A percentile compares a stretch with the other conserved stretches of the same genome.
These are phyloP conservation scores for Sphagnum magellanicum DNA, from an alignment of 228 moss, liverwort and hornwort genomes.

Conservation along the genomic window DNA sequence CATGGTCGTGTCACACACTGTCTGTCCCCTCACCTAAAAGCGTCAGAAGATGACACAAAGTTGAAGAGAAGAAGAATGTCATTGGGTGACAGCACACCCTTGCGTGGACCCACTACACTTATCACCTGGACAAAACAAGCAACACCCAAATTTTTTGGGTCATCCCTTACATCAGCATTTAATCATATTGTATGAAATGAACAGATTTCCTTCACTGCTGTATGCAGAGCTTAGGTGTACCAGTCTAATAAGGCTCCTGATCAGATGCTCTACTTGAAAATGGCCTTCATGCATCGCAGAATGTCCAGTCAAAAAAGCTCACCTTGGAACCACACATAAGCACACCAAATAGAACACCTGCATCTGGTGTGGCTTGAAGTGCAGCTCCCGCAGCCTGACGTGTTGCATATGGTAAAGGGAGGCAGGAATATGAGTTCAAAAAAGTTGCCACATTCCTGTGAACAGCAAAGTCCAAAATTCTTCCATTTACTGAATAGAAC, in stretches of 20 bases:
- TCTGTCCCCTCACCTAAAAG: constrained; percentile 60
- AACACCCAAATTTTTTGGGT: neutral
- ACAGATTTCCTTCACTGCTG: too few relatives aligned
- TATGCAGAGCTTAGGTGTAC: too few relatives aligned
- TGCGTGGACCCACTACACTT: constrained; percentile 79
- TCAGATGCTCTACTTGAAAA: too few relatives aligned
- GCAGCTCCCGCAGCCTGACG: constrained; percentile 90
- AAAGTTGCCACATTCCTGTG: constrained; percentile 88
- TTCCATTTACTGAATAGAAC: neutral
- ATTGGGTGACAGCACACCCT: constrained; percentile 72
- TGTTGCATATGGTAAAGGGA: constrained; percentile 81
- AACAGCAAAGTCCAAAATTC: neutral
- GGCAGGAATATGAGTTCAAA: constrained; percentile 80
- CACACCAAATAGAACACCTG: constrained; percentile 78
- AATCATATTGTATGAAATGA: too few relatives aligned
- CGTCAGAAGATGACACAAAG: constrained; percentile 90
- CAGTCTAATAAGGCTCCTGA: too few relatives aligned
- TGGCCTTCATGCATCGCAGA: too few relatives aligned
- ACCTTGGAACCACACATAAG: constrained; percentile 95
- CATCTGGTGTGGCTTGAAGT: constrained; percentile 77
- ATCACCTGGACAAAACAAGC: constrained; percentile 53
- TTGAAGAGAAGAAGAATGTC: constrained; percentile 88
- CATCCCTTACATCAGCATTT: too few relatives aligned
- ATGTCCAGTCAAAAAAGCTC: neutral
- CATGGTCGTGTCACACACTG: too few relatives aligned